These are phyloP conservation scores for Dioszegia aurantiaca DNA, from an alignment of 768 basidiomycete species.

Conservation along the genomic window DNA sequence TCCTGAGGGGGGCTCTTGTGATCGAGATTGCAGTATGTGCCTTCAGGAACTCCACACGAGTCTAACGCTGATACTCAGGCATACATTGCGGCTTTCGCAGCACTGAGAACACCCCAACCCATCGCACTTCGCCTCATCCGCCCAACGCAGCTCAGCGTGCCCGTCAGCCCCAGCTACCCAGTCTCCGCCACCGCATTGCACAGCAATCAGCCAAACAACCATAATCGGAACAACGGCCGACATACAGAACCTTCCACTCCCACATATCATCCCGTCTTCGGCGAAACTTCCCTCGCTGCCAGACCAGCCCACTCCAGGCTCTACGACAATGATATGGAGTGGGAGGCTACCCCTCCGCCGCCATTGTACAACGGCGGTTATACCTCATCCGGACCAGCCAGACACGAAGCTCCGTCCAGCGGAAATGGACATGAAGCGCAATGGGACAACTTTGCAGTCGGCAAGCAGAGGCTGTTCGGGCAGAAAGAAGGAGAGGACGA, in stretches of 20 bases:
- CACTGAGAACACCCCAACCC: slow-evolving; percentile 2
- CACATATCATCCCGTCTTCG: slow-evolving; percentile 45
- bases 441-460: slow-evolving; percentile 40
- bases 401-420: background rate
- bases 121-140: slow-evolving; percentile 6
- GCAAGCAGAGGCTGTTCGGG: slow-evolving; percentile 41
- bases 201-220: background rate
- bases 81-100: slow-evolving; percentile 22
- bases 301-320: slow-evolving; percentile 9
- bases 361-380: slow-evolving; percentile 15
- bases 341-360: slow-evolving; percentile 38
- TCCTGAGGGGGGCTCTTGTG: background rate
- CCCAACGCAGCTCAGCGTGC: slow-evolving; percentile 17
- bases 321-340: slow-evolving; percentile 46
- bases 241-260: background rate
- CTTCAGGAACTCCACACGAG: background rate
- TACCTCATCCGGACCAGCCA: slow-evolving; percentile 8
- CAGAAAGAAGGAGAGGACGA: slow-evolving; percentile 23
- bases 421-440: slow-evolving; percentile 4
- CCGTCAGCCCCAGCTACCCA: slow-evolving; percentile 8
- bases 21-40: slow-evolving; percentile 25
- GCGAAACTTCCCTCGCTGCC: slow-evolving; percentile 35
- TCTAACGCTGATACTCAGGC: slow-evolving; percentile 17
- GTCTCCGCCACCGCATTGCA: background rate
- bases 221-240: background rate